phyloP scores from a whole-genome alignment of 2,329 filamentous ascomycete species.

The Colletotrichum truncatum region DNA sequence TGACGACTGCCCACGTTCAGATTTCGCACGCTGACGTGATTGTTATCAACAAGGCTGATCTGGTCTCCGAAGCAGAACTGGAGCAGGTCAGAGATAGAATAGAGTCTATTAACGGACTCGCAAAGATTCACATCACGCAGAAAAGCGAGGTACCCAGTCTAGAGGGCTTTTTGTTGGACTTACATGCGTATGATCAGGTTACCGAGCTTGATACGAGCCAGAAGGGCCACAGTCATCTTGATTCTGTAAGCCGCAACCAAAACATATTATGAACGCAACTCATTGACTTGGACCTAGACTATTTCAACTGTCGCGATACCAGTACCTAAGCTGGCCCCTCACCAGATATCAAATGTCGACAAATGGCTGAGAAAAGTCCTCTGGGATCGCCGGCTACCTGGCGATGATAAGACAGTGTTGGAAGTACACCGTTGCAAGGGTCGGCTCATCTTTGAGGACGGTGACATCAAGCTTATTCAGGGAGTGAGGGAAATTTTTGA shows the following conservation, averaged over 20 bases:
- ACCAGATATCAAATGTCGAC: constrained; percentile 74
- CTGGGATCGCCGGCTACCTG: constrained; percentile 78
- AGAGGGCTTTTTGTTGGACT: constrained; percentile 86
- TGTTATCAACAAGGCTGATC: constrained; percentile 91
- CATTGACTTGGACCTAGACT: constrained; percentile 59
- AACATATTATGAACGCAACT: not conserved
- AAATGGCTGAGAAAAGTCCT: constrained; percentile 83
- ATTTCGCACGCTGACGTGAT: constrained; percentile 97
- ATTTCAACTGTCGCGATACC: constrained; percentile 85
- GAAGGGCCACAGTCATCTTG: constrained; percentile 90
- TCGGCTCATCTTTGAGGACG: constrained; percentile 72
- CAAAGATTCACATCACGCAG: constrained; percentile 83
- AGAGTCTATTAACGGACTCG: constrained; percentile 87
- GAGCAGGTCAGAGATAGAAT: constrained; percentile 76
- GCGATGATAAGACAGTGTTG: constrained; percentile 56
- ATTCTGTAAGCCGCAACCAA: constrained; percentile 76
- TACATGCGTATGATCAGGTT: constrained; percentile 92
- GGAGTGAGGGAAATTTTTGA: constrained; percentile 96
- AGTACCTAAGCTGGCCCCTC: constrained; percentile 66
- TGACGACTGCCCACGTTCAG: constrained; percentile 94
- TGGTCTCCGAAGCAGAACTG: constrained; percentile 78
- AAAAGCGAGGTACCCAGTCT: constrained; percentile 83
- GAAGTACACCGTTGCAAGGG: constrained; percentile 93
- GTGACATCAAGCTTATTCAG: constrained; percentile 80
- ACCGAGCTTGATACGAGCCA: constrained; percentile 74